Evolutionary conservation across 768 basidiomycete genomes (phyloP).

Genomic region (Solioccasus polychromus): DNA sequence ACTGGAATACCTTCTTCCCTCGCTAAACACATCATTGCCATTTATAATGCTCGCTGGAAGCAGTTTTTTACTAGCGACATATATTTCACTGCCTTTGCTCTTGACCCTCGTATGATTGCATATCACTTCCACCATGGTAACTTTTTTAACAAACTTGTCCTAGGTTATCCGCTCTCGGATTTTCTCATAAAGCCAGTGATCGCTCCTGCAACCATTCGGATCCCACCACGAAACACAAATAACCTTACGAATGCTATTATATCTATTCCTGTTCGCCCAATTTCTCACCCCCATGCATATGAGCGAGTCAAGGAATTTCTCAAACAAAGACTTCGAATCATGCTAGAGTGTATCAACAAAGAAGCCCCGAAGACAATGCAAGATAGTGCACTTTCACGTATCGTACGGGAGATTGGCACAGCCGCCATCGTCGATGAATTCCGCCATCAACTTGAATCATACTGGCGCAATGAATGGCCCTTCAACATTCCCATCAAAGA

Average conservation of each 20-base stretch:
- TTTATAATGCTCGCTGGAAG: not conserved
- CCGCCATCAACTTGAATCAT: not conserved
- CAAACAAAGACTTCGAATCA: not conserved
- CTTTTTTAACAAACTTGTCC: not conserved
- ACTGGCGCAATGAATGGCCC: not conserved
- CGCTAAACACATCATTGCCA: not conserved
- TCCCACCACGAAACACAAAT: not conserved
- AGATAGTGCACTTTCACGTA: not conserved
- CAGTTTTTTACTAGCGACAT: not conserved
- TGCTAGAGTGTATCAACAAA: not conserved
- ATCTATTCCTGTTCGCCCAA: not conserved
- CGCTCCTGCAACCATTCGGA: not conserved
- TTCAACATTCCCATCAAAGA: not conserved
- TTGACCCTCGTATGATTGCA: not conserved
- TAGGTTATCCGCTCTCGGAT: not conserved
- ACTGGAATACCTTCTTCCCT: not conserved
- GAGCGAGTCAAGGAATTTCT: not conserved
- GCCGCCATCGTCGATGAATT: not conserved
- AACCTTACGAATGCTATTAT: not conserved
- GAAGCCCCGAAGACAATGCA: too few relatives aligned
- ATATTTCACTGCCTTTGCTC: constrained; percentile 1
- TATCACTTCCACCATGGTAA: not conserved
- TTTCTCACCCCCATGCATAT: not conserved
- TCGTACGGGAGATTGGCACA: not conserved
- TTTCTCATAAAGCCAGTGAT: not conserved